Conservation (phyloP, 2,329 filamentous ascomycete species). For the Neonectria faginata region DNA sequence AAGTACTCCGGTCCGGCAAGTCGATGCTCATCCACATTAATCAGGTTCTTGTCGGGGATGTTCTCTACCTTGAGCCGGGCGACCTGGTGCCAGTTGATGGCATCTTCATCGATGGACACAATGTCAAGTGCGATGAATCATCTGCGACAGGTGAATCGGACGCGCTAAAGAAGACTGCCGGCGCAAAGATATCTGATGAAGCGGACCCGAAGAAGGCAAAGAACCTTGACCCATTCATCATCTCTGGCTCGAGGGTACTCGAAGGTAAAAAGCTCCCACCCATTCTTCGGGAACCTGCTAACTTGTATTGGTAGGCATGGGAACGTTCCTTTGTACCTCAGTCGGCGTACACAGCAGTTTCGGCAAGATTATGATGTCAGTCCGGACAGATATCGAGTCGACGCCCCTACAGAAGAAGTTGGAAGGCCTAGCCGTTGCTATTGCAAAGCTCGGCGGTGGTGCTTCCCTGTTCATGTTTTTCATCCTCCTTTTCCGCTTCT, state of each 20-base stretch:
- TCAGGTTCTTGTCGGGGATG: slow-evolving; percentile 75
- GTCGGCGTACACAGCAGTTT: slow-evolving; percentile 64
- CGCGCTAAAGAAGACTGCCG: slow-evolving; percentile 73
- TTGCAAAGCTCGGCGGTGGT: slow-evolving; percentile 60
- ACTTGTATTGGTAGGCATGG: slow-evolving; percentile 51
- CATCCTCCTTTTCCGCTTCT: slow-evolving; percentile 27
- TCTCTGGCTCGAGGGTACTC: slow-evolving; percentile 64
- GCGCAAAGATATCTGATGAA: slow-evolving; percentile 65
- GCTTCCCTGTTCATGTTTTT: slow-evolving; percentile 28
- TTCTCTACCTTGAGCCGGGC: slow-evolving; percentile 75
- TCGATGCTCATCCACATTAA: slow-evolving; percentile 71
- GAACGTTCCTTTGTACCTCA: slow-evolving; percentile 64
- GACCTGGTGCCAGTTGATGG: slow-evolving; percentile 78
- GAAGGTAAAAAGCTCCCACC: slow-evolving; percentile 51
- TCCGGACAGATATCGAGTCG: slow-evolving; percentile 60
- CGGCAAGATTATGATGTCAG: slow-evolving; percentile 66
- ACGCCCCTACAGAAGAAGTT: slow-evolving; percentile 67
- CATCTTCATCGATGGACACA: slow-evolving; percentile 68
- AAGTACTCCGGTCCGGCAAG: slow-evolving; percentile 74
- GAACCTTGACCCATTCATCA: slow-evolving; percentile 73
- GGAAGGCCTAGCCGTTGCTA: slow-evolving; percentile 48
- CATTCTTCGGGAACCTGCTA: neutral
- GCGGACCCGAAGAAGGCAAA: slow-evolving; percentile 59
- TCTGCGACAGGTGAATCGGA: slow-evolving; percentile 79
- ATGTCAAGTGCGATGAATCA: slow-evolving; percentile 74